A percentile compares a stretch with the other conserved stretches of the same genome.
Evolutionary conservation across 768 basidiomycete genomes (phyloP).

Genomic region (Termitomyces eurrhizus): DNA sequence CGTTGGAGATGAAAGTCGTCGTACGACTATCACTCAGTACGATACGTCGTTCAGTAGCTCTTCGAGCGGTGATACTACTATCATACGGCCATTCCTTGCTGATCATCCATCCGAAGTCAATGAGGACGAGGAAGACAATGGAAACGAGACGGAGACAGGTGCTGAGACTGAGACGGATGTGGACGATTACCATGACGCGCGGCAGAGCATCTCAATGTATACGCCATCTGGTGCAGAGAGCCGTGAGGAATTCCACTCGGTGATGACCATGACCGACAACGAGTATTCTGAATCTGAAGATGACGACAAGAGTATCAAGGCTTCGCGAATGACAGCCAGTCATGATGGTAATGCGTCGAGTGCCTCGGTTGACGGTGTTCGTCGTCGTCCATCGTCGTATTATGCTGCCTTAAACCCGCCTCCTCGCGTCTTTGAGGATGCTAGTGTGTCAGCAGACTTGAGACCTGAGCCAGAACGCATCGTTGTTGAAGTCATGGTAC

Average conservation of each 20-base stretch:
- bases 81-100: slow-evolving; percentile 37
- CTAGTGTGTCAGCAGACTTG: slow-evolving; percentile 35
- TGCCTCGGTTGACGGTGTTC: slow-evolving; percentile 22
- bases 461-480: slow-evolving; percentile 34
- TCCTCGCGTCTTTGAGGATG: slow-evolving; percentile 49
- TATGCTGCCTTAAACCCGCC: slow-evolving; percentile 24
- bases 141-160: slow-evolving; percentile 64
- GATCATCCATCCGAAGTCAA: slow-evolving; percentile 11
- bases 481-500: slow-evolving; percentile 18
- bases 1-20: slow-evolving; percentile 21
- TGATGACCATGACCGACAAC: slow-evolving; percentile 67
- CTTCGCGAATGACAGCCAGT: slow-evolving; percentile 40
- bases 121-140: slow-evolving; percentile 34
- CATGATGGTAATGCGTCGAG: slow-evolving; percentile 26
- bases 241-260: slow-evolving; percentile 72
- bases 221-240: slow-evolving; percentile 54
- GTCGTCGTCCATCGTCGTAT: slow-evolving; percentile 30
- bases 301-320: slow-evolving; percentile 75
- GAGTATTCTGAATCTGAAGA: slow-evolving; percentile 55
- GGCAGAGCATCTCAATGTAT: slow-evolving; percentile 62
- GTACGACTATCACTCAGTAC: slow-evolving; percentile 46
- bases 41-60: slow-evolving; percentile 31
- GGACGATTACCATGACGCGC: slow-evolving; percentile 78
- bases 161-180: slow-evolving; percentile 65
- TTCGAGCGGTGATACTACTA: slow-evolving; percentile 34